phyloP scores from a whole-genome alignment of 139 green algal genomes.

The Tetradesmus lagerheimii region DNA sequence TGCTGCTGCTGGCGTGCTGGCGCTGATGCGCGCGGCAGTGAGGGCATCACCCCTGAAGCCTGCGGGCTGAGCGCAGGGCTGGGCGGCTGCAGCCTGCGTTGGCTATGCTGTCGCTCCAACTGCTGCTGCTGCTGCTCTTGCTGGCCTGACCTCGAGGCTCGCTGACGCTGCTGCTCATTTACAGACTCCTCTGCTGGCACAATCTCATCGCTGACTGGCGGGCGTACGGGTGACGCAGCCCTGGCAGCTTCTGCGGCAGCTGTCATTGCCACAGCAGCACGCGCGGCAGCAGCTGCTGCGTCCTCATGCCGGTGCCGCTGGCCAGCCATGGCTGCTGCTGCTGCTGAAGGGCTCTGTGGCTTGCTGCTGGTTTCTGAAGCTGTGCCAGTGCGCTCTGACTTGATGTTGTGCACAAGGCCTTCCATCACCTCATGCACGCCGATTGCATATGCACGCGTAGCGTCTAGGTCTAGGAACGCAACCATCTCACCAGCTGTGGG shows the following conservation, averaged over 20 bases:
- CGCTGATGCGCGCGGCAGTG: neutral
- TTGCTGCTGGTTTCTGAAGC: constrained; percentile 19
- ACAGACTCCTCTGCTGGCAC: constrained; percentile 7
- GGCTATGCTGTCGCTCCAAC: constrained; percentile 4
- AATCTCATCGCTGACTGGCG: neutral
- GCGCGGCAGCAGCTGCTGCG: neutral
- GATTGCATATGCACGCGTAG: constrained; percentile 4
- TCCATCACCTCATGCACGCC: constrained; percentile 24
- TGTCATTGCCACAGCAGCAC: neutral
- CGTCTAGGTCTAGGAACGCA: constrained; percentile 23
- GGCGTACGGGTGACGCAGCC: neutral
- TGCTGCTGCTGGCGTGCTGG: neutral
- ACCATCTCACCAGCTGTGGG: constrained; percentile 1
- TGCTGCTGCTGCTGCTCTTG: constrained; percentile 26
- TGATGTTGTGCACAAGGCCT: neutral
- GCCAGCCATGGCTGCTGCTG: neutral
- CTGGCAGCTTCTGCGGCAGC: neutral
- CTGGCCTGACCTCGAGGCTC: neutral
- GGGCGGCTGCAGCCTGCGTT: neutral
- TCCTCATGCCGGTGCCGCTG: neutral
- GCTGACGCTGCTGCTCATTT: neutral
- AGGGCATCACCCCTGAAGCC: neutral
- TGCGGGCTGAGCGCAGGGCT: constrained; percentile 4
- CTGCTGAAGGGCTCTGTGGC: neutral
- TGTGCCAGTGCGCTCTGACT: neutral